Conservation (phyloP, 176 grass and related monocot species). For the Aegilops tauschii region DNA sequence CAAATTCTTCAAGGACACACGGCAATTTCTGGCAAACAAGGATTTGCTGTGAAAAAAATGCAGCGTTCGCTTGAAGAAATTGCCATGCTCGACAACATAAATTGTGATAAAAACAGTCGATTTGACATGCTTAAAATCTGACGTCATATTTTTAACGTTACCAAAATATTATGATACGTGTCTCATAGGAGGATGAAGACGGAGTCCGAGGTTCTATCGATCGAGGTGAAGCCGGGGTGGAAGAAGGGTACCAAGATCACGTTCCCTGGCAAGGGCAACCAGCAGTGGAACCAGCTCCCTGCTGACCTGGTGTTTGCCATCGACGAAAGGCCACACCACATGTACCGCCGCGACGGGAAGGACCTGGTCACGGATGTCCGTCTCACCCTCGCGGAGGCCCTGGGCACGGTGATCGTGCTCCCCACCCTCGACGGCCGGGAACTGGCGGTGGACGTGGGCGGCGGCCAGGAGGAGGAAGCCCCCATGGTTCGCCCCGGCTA, state of each 20-base stretch:
- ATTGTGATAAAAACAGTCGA: no score
- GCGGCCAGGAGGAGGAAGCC: background rate
- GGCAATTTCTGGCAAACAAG: no score
- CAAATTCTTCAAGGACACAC: no score
- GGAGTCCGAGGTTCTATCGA: conserved; percentile 58
- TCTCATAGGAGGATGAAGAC: conserved; percentile 45
- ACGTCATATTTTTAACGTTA: no score
- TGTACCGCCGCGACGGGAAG: conserved; percentile 65
- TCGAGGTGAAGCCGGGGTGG: conserved; percentile 87
- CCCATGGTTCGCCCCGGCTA: conserved; percentile 51
- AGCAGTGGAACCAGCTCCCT: conserved; percentile 30
- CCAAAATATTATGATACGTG: background rate
- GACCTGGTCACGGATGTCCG: conserved; percentile 44
- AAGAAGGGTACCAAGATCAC: conserved; percentile 88
- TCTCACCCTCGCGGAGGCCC: conserved; percentile 53
- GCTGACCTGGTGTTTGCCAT: conserved; percentile 68
- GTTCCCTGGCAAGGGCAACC: conserved; percentile 58
- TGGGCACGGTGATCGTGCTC: conserved; percentile 44
- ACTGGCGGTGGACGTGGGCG: conserved; percentile 34
- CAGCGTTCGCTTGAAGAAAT: rapidly evolving
- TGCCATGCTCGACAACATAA: no score
- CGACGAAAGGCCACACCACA: conserved; percentile 65
- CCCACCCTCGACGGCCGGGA: conserved; percentile 50
- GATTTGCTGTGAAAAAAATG: no score
- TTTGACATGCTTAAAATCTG: no score